Evolutionary conservation across 768 basidiomycete species (phyloP).

Genomic region (Tremella yokohamensis): DNA sequence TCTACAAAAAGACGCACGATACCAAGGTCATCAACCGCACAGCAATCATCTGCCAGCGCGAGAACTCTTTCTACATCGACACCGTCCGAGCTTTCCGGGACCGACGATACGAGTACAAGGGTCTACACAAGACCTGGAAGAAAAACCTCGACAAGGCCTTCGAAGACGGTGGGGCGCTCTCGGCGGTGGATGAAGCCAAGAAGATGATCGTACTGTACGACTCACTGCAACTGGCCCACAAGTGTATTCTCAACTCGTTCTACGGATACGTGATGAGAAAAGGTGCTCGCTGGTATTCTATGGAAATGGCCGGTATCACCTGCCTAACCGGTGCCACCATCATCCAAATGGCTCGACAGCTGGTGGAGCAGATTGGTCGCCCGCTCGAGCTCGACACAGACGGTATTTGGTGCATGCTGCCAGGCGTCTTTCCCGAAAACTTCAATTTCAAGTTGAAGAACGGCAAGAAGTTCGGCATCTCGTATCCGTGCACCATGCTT

Average conservation of each 20-base stretch:
- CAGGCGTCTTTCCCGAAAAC: slow-evolving; percentile 94
- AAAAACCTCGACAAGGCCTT: slow-evolving; percentile 81
- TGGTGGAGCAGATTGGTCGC: slow-evolving; percentile 95
- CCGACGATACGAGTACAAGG: slow-evolving; percentile 98
- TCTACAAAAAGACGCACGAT: slow-evolving; percentile 97
- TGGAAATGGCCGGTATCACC: slow-evolving; percentile 99
- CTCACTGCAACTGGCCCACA: slow-evolving; percentile 96
- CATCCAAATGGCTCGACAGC: slow-evolving; percentile 95
- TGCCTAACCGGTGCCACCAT: slow-evolving; percentile 96
- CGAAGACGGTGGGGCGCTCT: slow-evolving; percentile 66
- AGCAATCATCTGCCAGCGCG: slow-evolving; percentile 92
- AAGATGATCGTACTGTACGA: slow-evolving; percentile 99
- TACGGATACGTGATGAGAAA: slow-evolving; percentile 99
- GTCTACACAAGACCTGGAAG: slow-evolving; percentile 98
- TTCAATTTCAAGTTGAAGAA: slow-evolving; percentile 87
- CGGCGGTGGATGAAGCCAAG: slow-evolving; percentile 92
- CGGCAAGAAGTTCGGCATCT: slow-evolving; percentile 83
- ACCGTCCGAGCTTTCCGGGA: slow-evolving; percentile 96
- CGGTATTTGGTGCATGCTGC: slow-evolving; percentile 99
- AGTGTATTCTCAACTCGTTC: slow-evolving; percentile 99
- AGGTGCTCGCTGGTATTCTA: slow-evolving; percentile 98
- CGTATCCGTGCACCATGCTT: slow-evolving; percentile 98
- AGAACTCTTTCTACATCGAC: slow-evolving; percentile 99
- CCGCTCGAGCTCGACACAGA: slow-evolving; percentile 97
- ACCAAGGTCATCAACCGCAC: slow-evolving; percentile 91